Evolutionary conservation across 192 early-diverging fungal species (phyloP).

Genomic region (Phycomyces nitens): DNA sequence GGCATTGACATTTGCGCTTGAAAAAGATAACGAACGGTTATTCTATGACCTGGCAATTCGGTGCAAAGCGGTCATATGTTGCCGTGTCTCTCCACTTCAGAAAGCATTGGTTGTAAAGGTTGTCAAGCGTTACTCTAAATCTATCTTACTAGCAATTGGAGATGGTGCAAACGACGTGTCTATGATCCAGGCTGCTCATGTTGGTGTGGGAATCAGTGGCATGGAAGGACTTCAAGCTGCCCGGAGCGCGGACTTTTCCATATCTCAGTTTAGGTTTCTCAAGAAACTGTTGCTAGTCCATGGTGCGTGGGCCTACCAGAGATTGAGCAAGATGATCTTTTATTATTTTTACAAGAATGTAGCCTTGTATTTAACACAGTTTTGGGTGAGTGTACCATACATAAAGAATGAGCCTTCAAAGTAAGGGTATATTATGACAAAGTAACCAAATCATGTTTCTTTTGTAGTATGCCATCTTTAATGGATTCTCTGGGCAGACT

Average conservation of each 20-base stretch:
- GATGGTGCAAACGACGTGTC: slow-evolving; percentile 98
- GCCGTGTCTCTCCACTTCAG: slow-evolving; percentile 96
- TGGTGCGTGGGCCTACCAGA: slow-evolving; percentile 95
- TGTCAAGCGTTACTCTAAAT: slow-evolving; percentile 87
- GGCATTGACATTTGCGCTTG: slow-evolving; percentile 88
- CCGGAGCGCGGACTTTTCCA: slow-evolving; percentile 96
- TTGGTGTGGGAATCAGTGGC: slow-evolving; percentile 95
- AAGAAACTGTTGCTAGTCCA: slow-evolving; percentile 95
- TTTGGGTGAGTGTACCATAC: slow-evolving; percentile 62
- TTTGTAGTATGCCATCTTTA: slow-evolving; percentile 73
- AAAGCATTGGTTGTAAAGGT: slow-evolving; percentile 97
- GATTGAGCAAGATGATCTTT: slow-evolving; percentile 92
- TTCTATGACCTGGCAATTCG: slow-evolving; percentile 89
- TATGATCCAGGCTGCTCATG: slow-evolving; percentile 99
- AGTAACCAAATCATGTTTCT: not conserved
- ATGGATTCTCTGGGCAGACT: slow-evolving; percentile 95
- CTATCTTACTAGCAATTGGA: slow-evolving; percentile 93
- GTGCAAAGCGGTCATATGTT: slow-evolving; percentile 96
- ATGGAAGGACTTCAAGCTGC: slow-evolving; percentile 97
- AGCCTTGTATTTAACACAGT: slow-evolving; percentile 95
- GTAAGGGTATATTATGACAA: not conserved
- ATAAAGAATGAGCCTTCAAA: not conserved
- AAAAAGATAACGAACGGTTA: slow-evolving; percentile 73
- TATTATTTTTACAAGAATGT: slow-evolving; percentile 99
- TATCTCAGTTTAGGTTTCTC: slow-evolving; percentile 94